A percentile compares a stretch with the other conserved stretches of the same genome.
Evolutionary conservation across 23 red algal species (phyloP).

Genomic region (Agarophyton chilense): DNA sequence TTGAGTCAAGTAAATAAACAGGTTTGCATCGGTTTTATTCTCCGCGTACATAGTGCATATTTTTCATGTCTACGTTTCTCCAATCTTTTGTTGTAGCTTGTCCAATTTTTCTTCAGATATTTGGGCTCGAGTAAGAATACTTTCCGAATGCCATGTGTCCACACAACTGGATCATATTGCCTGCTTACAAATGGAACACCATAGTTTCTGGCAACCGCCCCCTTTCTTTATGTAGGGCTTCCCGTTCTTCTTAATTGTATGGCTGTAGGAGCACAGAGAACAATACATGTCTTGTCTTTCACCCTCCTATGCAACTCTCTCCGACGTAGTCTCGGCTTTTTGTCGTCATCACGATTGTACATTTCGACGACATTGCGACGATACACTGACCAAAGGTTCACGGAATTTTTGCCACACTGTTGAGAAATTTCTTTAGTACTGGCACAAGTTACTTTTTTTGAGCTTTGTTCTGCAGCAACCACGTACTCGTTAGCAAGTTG

Average conservation of each 20-base stretch:
- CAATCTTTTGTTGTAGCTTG: not conserved
- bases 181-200: not conserved
- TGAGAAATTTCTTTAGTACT: not conserved
- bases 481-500: constrained; percentile 12
- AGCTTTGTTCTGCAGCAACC: not conserved
- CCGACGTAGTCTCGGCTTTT: not conserved
- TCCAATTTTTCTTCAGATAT: not conserved
- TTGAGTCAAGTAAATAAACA: too few species aligned
- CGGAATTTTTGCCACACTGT: not conserved
- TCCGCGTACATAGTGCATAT: too few species aligned
- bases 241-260: not conserved
- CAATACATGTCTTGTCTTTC: not conserved
- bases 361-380: not conserved
- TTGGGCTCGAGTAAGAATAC: not conserved
- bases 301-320: not conserved
- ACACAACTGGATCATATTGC: not conserved
- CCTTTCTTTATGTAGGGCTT: not conserved
- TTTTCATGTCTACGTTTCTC: not conserved
- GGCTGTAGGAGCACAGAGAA: not conserved
- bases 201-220: not conserved
- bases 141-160: not conserved
- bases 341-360: not conserved
- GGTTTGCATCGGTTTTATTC: too few species aligned
- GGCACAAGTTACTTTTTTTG: not conserved
- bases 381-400: not conserved